phyloP scores from a whole-genome alignment of 345 rosid genomes.

The Xanthoceras sorbifolium region DNA sequence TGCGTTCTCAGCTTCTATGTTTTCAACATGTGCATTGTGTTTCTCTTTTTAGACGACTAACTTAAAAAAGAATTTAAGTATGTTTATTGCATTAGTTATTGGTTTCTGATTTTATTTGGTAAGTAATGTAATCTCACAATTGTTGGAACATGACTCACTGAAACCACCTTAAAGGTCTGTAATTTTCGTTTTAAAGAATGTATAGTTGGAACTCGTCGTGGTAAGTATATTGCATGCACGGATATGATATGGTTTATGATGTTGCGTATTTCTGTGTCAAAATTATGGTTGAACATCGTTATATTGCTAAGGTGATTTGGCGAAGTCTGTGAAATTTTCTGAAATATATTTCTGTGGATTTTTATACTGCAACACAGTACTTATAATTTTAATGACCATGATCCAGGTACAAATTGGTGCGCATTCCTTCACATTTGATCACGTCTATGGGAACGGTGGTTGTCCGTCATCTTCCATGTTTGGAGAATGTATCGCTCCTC shows the following conservation, averaged over 20 bases:
- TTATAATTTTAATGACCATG: slow-evolving; percentile 17
- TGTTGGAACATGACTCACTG: too few relatives aligned
- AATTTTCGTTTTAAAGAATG: not conserved
- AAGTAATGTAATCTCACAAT: not conserved
- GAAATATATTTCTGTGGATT: not conserved
- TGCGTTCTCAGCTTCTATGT: not conserved
- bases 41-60: not conserved
- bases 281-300: not conserved
- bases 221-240: not conserved
- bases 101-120: not conserved
- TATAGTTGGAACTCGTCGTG: not conserved
- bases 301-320: not conserved
- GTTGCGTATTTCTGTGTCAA: not conserved
- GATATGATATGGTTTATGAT: not conserved
- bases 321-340: too few relatives aligned
- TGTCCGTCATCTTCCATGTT: slow-evolving; percentile 63
- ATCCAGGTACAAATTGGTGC: slow-evolving; percentile 75
- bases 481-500: slow-evolving; percentile 69
- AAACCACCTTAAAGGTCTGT: too few relatives aligned
- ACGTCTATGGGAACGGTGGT: slow-evolving; percentile 70
- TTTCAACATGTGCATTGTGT: not conserved
- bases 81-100: not conserved
- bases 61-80: not conserved
- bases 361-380: not conserved
- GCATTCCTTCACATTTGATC: slow-evolving; percentile 81